These are phyloP conservation scores for Setaria viridis DNA, from an alignment of 202 grass and related monocot species.

Conservation along the genomic window DNA sequence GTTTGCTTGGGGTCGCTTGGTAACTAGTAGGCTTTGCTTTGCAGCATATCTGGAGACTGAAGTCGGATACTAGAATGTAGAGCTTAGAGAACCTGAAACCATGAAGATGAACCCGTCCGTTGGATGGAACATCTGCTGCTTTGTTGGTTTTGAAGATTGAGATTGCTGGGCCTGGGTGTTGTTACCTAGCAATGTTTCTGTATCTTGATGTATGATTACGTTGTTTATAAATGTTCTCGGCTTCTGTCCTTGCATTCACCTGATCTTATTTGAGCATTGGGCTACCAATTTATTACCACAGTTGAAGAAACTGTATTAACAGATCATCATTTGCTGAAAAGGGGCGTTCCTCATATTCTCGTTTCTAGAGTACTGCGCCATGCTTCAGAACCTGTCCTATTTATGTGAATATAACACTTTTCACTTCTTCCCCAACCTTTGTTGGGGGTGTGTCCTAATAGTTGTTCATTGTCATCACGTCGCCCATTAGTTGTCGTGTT, in stretches of 20 bases:
- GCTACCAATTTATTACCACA: neutral
- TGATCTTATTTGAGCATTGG: neutral
- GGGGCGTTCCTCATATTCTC: neutral
- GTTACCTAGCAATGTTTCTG: neutral
- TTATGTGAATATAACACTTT: neutral
- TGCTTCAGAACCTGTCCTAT: neutral
- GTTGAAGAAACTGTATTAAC: neutral
- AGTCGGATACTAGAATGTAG: constrained; percentile 13
- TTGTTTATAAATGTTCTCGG: neutral
- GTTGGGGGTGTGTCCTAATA: neutral
- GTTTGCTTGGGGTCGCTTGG: neutral
- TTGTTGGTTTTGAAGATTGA: neutral
- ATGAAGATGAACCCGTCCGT: neutral
- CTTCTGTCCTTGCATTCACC: neutral
- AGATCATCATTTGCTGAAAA: neutral
- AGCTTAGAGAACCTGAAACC: constrained; percentile 7
- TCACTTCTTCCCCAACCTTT: neutral
- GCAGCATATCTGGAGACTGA: neutral
- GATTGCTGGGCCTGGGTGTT: neutral
- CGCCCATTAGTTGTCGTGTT: neutral
- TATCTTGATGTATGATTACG: neutral
- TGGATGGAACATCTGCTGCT: neutral
- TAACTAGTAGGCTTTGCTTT: neutral
- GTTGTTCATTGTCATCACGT: neutral
- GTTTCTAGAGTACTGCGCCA: neutral